Evolutionary conservation across 345 rosid species (phyloP).

Genomic region (Clarkia xantiana): DNA sequence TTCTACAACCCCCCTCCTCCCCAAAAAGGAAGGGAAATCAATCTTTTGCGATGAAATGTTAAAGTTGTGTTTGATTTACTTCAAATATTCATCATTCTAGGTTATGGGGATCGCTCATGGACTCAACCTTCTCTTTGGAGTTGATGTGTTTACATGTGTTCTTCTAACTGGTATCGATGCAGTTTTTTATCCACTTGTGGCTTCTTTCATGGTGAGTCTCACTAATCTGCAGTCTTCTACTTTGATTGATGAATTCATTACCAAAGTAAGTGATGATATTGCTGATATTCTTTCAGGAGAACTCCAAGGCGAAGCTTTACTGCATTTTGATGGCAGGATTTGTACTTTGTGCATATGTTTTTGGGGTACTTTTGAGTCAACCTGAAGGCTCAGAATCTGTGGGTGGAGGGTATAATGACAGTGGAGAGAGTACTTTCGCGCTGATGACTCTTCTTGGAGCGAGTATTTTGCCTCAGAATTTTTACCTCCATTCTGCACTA

Average conservation of each 20-base stretch:
- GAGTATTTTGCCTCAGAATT: slow-evolving; percentile 85
- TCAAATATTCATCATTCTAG: slow-evolving; percentile 25
- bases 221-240: slow-evolving; percentile 1
- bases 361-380: slow-evolving; percentile 65
- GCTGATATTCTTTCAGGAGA: slow-evolving; percentile 36
- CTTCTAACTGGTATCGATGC: slow-evolving; percentile 86
- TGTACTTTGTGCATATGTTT: slow-evolving; percentile 42
- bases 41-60: too few species aligned
- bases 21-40: too few species aligned
- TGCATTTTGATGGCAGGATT: slow-evolving; percentile 44
- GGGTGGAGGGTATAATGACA: slow-evolving; percentile 29
- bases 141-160: slow-evolving; percentile 68
- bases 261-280: slow-evolving; percentile 1
- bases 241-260: not conserved
- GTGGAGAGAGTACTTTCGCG: slow-evolving; percentile 61
- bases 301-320: slow-evolving; percentile 37
- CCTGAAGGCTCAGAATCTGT: slow-evolving; percentile 56
- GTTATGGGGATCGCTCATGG: slow-evolving; percentile 89
- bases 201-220: slow-evolving; percentile 52
- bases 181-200: slow-evolving; percentile 62
- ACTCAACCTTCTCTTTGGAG: slow-evolving; percentile 71
- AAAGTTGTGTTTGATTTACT: too few species aligned
- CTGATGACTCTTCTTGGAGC: slow-evolving; percentile 99
- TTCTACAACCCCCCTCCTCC: too few species aligned
- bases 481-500: slow-evolving; percentile 87